phyloP scores from a whole-genome alignment of 2,329 filamentous ascomycete genomes.

The Sclerotiophoma versabilis region DNA sequence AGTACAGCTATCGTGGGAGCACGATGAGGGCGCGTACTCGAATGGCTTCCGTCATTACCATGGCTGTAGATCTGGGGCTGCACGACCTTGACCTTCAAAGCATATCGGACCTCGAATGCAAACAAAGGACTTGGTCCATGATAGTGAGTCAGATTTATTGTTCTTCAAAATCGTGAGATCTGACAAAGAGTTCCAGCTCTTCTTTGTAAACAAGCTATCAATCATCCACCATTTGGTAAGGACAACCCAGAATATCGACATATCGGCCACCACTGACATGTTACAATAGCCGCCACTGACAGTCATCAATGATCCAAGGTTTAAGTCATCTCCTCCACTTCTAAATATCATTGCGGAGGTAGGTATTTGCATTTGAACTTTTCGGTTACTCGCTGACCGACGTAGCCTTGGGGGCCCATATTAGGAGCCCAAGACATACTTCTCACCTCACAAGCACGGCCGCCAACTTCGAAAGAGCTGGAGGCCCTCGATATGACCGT shows the following conservation, averaged over 20 bases:
- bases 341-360: neutral
- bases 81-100: neutral
- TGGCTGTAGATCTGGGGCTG: constrained; percentile 10
- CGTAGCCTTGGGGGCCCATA: constrained; percentile 3
- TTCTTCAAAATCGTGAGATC: neutral
- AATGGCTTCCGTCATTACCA: constrained; percentile 11
- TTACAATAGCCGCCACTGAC: neutral
- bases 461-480: neutral
- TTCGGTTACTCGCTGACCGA: neutral
- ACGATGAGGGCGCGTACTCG: constrained; percentile 11
- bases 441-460: neutral
- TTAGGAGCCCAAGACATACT: constrained; percentile 8
- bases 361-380: neutral
- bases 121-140: constrained; percentile 6
- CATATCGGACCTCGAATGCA: neutral
- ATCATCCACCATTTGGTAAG: constrained; percentile 16
- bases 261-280: neutral
- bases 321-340: neutral
- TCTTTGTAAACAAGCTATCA: constrained; percentile 15
- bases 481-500: neutral
- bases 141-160: neutral
- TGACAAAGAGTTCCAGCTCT: neutral
- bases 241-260: neutral
- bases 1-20: constrained; percentile 11
- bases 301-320: neutral